These are phyloP conservation scores for Coniella vitis DNA, from an alignment of 2,329 filamentous ascomycete species.

Conservation along the genomic window DNA sequence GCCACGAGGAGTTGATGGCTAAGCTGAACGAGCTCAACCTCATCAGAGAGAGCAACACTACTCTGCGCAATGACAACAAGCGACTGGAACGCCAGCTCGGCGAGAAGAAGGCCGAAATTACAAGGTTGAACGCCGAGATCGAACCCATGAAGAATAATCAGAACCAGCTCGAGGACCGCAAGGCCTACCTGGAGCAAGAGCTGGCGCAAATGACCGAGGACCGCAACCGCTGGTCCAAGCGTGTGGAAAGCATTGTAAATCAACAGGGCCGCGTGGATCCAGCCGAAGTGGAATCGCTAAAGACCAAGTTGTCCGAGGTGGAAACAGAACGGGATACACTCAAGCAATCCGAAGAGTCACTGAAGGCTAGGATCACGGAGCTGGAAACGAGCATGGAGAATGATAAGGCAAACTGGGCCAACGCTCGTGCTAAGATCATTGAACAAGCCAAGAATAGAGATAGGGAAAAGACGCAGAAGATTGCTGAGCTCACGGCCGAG, in stretches of 20 bases:
- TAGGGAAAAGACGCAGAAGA: conserved; percentile 44
- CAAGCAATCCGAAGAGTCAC: conserved; percentile 40
- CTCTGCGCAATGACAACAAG: conserved; percentile 78
- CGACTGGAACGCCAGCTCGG: conserved; percentile 70
- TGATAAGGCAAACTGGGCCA: conserved; percentile 48
- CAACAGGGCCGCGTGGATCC: conserved; percentile 96
- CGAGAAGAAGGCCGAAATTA: conserved; percentile 67
- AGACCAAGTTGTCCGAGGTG: conserved; percentile 63
- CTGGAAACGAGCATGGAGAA: conserved; percentile 45
- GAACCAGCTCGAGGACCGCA: conserved; percentile 73
- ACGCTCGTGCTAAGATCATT: conserved; percentile 45
- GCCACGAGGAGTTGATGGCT: conserved; percentile 85
- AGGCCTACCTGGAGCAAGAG: conserved; percentile 78
- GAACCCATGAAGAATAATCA: conserved; percentile 77
- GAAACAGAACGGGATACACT: conserved; percentile 58
- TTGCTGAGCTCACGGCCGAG: conserved; percentile 47
- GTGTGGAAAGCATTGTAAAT: conserved; percentile 88
- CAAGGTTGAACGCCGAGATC: conserved; percentile 67
- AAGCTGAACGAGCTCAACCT: conserved; percentile 94
- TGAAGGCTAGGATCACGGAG: conserved; percentile 48
- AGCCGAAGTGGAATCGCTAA: conserved; percentile 83
- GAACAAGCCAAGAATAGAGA: conserved; percentile 59
- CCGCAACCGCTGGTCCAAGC: conserved; percentile 90
- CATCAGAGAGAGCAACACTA: conserved; percentile 90
- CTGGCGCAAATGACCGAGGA: conserved; percentile 85